Percentiles rank a stretch among this genome's conserved stretches.
Evolutionary conservation across 306 rosid genomes (phyloP).

Genomic region (Cucurbita ficifolia): DNA sequence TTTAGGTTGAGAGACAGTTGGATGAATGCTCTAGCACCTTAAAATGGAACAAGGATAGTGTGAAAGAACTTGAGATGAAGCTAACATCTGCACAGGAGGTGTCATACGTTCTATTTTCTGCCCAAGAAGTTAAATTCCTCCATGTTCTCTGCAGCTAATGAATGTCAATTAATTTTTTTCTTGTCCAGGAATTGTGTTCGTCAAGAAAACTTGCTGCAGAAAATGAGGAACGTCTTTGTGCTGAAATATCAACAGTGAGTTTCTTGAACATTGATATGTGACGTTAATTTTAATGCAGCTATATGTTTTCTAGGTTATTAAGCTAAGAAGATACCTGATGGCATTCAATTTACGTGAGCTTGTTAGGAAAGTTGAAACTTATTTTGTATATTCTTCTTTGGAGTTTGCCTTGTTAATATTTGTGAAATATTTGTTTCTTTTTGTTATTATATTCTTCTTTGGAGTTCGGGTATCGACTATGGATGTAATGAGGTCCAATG

Average conservation of each 20-base stretch:
- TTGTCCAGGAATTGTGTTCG: slow-evolving; percentile 47
- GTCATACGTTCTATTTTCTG: slow-evolving; percentile 5
- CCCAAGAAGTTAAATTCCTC: neutral
- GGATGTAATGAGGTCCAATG: neutral
- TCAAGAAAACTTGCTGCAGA: slow-evolving; percentile 54
- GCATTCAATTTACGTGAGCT: neutral
- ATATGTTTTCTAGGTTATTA: neutral
- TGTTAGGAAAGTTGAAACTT: too few relatives aligned
- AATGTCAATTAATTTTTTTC: slow-evolving; percentile 7
- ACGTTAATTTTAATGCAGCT: neutral
- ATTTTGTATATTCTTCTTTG: neutral
- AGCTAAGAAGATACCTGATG: neutral
- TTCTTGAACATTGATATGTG: neutral
- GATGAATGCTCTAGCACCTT: slow-evolving; percentile 61
- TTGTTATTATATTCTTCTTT: neutral
- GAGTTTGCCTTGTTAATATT: neutral
- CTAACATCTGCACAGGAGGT: slow-evolving; percentile 68
- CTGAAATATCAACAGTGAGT: slow-evolving; percentile 74
- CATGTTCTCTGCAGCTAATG: neutral
- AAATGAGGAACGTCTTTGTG: slow-evolving; percentile 53
- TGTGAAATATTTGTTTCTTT: neutral
- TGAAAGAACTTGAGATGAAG: slow-evolving; percentile 52
- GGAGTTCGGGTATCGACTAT: neutral
- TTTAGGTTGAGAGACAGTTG: slow-evolving; percentile 58
- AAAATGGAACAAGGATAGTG: slow-evolving; percentile 77